Percentiles rank a stretch among this genome's conserved stretches.
Conservation (phyloP, 257 asterid genomes). For the Solanum neorickii region DNA sequence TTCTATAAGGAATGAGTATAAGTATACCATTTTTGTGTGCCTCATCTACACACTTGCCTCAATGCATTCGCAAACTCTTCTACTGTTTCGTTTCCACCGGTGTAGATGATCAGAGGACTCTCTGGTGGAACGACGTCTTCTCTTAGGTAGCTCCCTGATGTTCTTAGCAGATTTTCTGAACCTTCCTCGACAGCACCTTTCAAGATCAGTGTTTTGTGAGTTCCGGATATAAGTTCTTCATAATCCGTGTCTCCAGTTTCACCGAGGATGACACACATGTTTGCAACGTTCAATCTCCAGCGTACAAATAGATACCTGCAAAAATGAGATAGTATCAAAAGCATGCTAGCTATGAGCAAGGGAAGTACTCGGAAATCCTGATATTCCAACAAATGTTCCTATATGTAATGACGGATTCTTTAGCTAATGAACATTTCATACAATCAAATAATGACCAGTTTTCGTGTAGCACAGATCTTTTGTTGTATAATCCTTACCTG, state of each 20-base stretch:
- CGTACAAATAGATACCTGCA: slow-evolving; percentile 74
- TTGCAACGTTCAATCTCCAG: slow-evolving; percentile 70
- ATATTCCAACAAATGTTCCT: not conserved
- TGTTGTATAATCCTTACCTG: not conserved
- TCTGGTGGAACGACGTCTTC: slow-evolving; percentile 68
- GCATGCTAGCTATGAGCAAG: not conserved
- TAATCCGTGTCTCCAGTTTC: slow-evolving; percentile 87
- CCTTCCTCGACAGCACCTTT: slow-evolving; percentile 54
- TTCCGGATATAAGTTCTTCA: slow-evolving; percentile 66
- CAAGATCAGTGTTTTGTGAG: slow-evolving; percentile 62
- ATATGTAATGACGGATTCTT: not conserved
- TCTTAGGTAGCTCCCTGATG: slow-evolving; percentile 54
- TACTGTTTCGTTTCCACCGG: slow-evolving; percentile 26
- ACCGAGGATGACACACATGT: slow-evolving; percentile 73
- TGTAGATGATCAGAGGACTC: slow-evolving; percentile 38
- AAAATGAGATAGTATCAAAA: not conserved
- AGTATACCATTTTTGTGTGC: slow-evolving; percentile 16
- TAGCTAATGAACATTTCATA: not conserved
- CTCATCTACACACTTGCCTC: slow-evolving; percentile 39
- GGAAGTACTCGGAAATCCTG: not conserved
- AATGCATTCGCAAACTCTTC: slow-evolving; percentile 43
- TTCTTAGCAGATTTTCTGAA: slow-evolving; percentile 66
- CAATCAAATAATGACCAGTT: not conserved
- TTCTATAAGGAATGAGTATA: not conserved
- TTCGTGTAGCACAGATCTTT: not conserved